phyloP scores from a whole-genome alignment of 2,329 filamentous ascomycete genomes.

The Cladosporium austrohemisphaericum region DNA sequence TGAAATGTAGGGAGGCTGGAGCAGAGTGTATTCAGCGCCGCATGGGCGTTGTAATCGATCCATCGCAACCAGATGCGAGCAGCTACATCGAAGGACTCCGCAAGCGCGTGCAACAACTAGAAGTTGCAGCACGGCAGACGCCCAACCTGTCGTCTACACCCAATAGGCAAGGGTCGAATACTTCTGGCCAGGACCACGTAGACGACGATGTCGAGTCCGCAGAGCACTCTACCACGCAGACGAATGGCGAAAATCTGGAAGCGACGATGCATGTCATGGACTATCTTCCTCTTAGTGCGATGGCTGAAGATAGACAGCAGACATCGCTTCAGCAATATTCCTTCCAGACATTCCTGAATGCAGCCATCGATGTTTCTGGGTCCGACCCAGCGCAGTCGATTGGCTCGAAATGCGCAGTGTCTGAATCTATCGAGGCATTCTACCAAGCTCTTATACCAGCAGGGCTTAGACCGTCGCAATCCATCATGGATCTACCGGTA shows the following conservation, averaged over 20 bases:
- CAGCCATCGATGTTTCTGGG: slow-evolving; percentile 1
- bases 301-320: slow-evolving; percentile 9
- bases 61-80: slow-evolving; percentile 2
- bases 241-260: neutral
- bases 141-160: too few species aligned
- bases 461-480: neutral
- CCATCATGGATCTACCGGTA: neutral
- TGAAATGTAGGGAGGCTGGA: neutral
- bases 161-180: too few species aligned
- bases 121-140: too few species aligned
- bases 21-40: neutral
- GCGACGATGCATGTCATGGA: neutral
- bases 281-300: slow-evolving; percentile 6
- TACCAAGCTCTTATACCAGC: neutral
- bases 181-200: too few species aligned
- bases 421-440: neutral
- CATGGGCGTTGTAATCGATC: slow-evolving; percentile 4
- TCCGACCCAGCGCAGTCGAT: neutral
- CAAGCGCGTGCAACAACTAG: slow-evolving; percentile 1
- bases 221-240: too few species aligned
- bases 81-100: slow-evolving; percentile 8
- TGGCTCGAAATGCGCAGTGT: neutral
- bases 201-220: too few species aligned
- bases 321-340: slow-evolving; percentile 9
- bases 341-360: slow-evolving; percentile 7